These are phyloP conservation scores for Venturia asperata DNA, from an alignment of 2,329 filamentous ascomycete species.

Conservation along the genomic window DNA sequence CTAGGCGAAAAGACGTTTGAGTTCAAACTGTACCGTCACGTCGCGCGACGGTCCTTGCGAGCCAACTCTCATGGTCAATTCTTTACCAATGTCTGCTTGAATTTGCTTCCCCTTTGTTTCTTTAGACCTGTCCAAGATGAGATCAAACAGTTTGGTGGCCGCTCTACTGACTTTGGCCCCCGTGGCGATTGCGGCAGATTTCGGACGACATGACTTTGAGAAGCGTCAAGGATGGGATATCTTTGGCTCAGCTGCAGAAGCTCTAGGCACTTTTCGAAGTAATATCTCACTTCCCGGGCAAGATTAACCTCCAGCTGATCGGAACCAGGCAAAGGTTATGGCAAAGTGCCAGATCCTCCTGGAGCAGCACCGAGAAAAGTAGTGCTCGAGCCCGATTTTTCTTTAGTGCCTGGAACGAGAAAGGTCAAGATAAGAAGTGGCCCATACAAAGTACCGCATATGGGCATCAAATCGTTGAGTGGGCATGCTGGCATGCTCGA, in stretches of 20 bases:
- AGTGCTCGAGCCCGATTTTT: neutral
- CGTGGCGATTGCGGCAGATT: neutral
- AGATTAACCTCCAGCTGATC: neutral
- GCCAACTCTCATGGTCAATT: neutral
- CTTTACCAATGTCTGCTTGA: neutral
- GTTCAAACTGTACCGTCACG: neutral
- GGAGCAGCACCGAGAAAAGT: conserved; percentile 11
- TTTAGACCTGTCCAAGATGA: neutral
- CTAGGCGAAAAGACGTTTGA: neutral
- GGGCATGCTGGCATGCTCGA: conserved; percentile 17
- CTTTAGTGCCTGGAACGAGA: conserved; percentile 2
- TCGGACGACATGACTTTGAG: neutral
- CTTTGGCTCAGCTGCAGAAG: neutral
- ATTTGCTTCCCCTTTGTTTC: neutral
- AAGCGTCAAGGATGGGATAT: conserved; percentile 13
- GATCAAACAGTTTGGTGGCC: neutral
- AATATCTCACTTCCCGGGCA: neutral
- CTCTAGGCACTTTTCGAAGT: conserved; percentile 3
- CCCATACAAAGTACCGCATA: conserved; percentile 18
- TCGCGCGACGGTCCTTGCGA: neutral
- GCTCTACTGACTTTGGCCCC: neutral
- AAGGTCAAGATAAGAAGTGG: conserved; percentile 18
- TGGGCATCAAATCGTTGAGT: neutral
- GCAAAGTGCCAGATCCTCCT: conserved; percentile 16
- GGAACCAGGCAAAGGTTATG: neutral